Base-by-base conservation (phyloP, 495 filamentous ascomycete genomes). In the Annulohypoxylon nitens region DNA sequence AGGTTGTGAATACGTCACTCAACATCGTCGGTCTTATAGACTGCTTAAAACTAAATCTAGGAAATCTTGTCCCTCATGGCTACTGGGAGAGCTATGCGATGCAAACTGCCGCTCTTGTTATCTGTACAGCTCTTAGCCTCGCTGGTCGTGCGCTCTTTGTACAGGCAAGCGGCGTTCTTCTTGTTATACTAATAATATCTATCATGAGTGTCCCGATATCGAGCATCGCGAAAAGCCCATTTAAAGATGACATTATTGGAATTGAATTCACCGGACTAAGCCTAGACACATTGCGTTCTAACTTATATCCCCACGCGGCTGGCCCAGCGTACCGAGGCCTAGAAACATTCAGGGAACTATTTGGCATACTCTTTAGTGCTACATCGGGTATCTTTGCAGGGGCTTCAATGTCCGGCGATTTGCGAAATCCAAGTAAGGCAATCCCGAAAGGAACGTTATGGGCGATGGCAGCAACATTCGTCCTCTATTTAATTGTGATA, bases 351-450 rank as follows among this genome's bases (percentile, higher is more conserved):
- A 92, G 94, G 69, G 89, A 94, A 69, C 84, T 97, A 18, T 97
- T 97, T 80, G 93, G 93, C 14, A 93, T 97, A 64, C 78, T 97
- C 10, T 97, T 95, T 71, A 93, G 93, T 51, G 93, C 93, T 0
- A 96, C 93, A 11, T 86, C 86, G 25, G 88, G 88, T 2, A 89
- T 90, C 58, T 89, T 89, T 74, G 88, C 88, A 36, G 93, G 93
- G n/a, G 93, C 93, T 2, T 94, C 91, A 69, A 97, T 97, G 93
- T 96, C 93, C 9, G 93, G 93, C 2, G 93, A 97, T 79, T 76
- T 97, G 45, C 90, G 87, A 66, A 90, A 94, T 64, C 93, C 93
- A 6, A 95, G 92, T 85, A 93, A 92, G 74, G 87, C 92, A 2
- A 97, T 97, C 61, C 93, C 93, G 0, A 90, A 87, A 73, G 93